Base-by-base conservation (phyloP, 2,329 filamentous ascomycete genomes). In the Colletotrichum viniferum region DNA sequence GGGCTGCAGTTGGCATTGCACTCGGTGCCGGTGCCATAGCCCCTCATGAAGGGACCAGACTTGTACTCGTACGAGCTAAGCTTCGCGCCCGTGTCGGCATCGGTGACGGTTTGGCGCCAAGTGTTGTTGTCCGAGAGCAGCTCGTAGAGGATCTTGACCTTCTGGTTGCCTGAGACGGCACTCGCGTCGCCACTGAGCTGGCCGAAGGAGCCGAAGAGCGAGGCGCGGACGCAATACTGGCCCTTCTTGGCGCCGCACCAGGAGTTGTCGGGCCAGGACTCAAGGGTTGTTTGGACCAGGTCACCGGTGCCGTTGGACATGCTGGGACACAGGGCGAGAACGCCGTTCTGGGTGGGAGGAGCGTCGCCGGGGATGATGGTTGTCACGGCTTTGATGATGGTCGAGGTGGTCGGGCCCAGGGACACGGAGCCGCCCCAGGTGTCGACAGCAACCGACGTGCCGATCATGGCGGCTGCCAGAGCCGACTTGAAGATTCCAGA, bases 251-350 rank as follows among this genome's bases (percentile, higher is more conserved):
- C 85, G 52, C 85, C 85, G 74, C 85, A 87, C 85, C 84, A 87
- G 16, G 77, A 77, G 76, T 87, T 86, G 55, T 80, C 80, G 9
- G 82, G 76, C 85, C 84, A 87, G 24, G 81, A 82, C 76, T 87
- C 84, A 7, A 86, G 79, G 0, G 84, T 86, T 1, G 84, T 84
- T 74, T 87, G 85, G 61, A 87, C 78, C 18, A 87, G 79, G 65
- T 87, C 83, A 2, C 85, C 85, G 4, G 85, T 87, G 52, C 85
- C 85, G 76, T 86, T 87, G 68, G 83, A 85, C 83, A 87, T 87
- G 7, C 85, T 85, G 8, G 85, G 86, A 84, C 84, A 87, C 43
- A 87, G 81, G 78, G 85, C 86, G 1, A 87, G 81, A 36, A 79
- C 79, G 5, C 85, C 85, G 32, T 80, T 82, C 65, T 86, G 85